Base-by-base conservation (phyloP, 1,139 yeast species). In the Taphrina flavorubra region DNA sequence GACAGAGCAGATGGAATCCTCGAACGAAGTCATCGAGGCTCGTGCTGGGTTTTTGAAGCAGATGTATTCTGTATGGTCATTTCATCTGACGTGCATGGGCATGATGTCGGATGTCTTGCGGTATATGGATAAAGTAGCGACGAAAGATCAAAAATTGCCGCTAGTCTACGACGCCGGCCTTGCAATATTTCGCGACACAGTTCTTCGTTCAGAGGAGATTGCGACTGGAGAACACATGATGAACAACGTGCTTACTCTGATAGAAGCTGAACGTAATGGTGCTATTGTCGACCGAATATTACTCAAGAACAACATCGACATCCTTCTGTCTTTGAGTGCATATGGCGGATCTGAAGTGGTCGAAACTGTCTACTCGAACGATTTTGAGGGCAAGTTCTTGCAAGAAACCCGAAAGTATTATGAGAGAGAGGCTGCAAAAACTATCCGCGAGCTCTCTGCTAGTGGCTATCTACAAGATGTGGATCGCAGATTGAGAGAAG, bases 51-150 rank as follows among this genome's bases (percentile, higher is more conserved):
- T 87, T 65, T 77, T 90, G 73, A 80, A 80, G 53, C 77, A 78
- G 7, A 78, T 88, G 2, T 79, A 84, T 39, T 74, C 74, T 25
- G 85, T 83, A 66, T 94, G 98, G 98, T 82, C 84, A 58, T 90
- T 88, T 65, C 95, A 90, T 77, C 79, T 87, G 55, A 82, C 87
- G 61, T 84, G 90, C 63, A 88, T 92, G 88, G 83, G 89, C 72
- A 86, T 90, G 81, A 85, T 92, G 53, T 85, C 95, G 73, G 97
- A 94, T 76, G 89, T 94, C 4, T 79, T 92, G 77, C 88, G 92
- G 90, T 94, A 94, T 76, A 79, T 94, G 75, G 82, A 94, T 76
- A 83, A 97, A 57, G 97, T 91, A 0, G 91, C 89, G 74, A 90
- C 92, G 39, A 86, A 86, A 72, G 96, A 89, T 72, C 85, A 86